Evolutionary conservation across 495 filamentous ascomycete genomes (phyloP).

Genomic region (Hypomontagnella submonticulosa): DNA sequence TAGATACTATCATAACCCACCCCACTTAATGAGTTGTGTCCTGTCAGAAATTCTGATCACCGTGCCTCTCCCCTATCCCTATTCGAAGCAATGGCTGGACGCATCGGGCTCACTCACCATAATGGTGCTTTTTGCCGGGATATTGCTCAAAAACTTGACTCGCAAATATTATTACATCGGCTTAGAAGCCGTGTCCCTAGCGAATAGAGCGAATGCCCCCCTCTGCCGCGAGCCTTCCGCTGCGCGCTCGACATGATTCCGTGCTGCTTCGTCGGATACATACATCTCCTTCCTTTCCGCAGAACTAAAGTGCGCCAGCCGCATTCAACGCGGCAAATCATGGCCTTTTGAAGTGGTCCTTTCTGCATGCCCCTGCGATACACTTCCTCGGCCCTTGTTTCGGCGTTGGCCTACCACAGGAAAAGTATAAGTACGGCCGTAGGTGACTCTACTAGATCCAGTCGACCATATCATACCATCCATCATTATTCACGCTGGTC

Average conservation of each 20-base stretch:
- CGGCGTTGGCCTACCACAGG: slow-evolving; percentile 31
- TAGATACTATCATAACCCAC: slow-evolving; percentile 20
- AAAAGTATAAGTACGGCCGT: slow-evolving; percentile 47
- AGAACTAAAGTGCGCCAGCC: slow-evolving; percentile 39
- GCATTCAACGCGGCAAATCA: slow-evolving; percentile 39
- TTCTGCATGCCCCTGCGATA: slow-evolving; percentile 34
- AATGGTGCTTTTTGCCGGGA: slow-evolving; percentile 44
- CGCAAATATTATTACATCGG: slow-evolving; percentile 34
- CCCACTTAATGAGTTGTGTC: slow-evolving; percentile 41
- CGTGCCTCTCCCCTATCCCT: slow-evolving; percentile 29
- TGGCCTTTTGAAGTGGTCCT: slow-evolving; percentile 35
- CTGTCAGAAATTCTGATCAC: slow-evolving; percentile 43
- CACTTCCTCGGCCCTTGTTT: slow-evolving; percentile 37
- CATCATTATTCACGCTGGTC: slow-evolving; percentile 31
- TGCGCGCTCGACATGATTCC: slow-evolving; percentile 36
- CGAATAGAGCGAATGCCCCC: slow-evolving; percentile 36
- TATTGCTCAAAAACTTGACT: slow-evolving; percentile 33
- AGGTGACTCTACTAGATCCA: slow-evolving; percentile 23
- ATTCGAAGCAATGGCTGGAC: slow-evolving; percentile 42
- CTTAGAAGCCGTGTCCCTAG: slow-evolving; percentile 33
- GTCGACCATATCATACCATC: slow-evolving; percentile 34
- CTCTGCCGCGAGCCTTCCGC: slow-evolving; percentile 44
- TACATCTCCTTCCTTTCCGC: slow-evolving; percentile 28
- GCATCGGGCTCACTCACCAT: slow-evolving; percentile 41
- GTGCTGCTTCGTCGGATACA: slow-evolving; percentile 43